Conservation (phyloP, 2,329 filamentous ascomycete genomes). For the Blastomyces percursus region DNA sequence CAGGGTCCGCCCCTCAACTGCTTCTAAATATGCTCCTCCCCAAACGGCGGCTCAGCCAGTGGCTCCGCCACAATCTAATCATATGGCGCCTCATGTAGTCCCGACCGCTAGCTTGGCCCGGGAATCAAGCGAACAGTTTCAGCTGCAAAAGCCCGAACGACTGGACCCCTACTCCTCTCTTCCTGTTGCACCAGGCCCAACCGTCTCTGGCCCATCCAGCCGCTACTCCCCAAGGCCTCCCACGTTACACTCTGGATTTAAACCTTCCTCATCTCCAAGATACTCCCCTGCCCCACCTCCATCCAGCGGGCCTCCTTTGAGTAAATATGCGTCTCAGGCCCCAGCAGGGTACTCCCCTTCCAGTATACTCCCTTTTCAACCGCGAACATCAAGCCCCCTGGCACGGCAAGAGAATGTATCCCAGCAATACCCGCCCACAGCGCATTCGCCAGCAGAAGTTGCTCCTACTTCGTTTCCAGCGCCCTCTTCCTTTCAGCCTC, state of each 20-base stretch:
- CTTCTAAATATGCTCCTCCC: slow-evolving; percentile 32
- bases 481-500: not conserved
- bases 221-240: slow-evolving; percentile 35
- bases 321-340: slow-evolving; percentile 34
- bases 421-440: slow-evolving; percentile 18
- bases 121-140: slow-evolving; percentile 19
- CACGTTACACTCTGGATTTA: slow-evolving; percentile 22
- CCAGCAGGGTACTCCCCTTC: slow-evolving; percentile 16
- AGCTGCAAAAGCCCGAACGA: slow-evolving; percentile 23
- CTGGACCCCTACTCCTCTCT: slow-evolving; percentile 25
- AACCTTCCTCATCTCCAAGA: slow-evolving; percentile 29
- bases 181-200: slow-evolving; percentile 12
- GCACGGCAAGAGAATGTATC: slow-evolving; percentile 40
- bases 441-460: not conserved
- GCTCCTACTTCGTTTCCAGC: not conserved
- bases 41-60: slow-evolving; percentile 19
- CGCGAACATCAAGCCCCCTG: slow-evolving; percentile 54
- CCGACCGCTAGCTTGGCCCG: slow-evolving; percentile 17
- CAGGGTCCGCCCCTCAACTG: slow-evolving; percentile 48
- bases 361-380: slow-evolving; percentile 44
- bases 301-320: slow-evolving; percentile 20
- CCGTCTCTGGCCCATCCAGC: slow-evolving; percentile 18
- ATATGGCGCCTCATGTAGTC: slow-evolving; percentile 16
- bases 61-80: slow-evolving; percentile 19
- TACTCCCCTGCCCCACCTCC: slow-evolving; percentile 38